Conservation (phyloP, 2,329 filamentous ascomycete genomes). For the Tolypocladium paradoxum region DNA sequence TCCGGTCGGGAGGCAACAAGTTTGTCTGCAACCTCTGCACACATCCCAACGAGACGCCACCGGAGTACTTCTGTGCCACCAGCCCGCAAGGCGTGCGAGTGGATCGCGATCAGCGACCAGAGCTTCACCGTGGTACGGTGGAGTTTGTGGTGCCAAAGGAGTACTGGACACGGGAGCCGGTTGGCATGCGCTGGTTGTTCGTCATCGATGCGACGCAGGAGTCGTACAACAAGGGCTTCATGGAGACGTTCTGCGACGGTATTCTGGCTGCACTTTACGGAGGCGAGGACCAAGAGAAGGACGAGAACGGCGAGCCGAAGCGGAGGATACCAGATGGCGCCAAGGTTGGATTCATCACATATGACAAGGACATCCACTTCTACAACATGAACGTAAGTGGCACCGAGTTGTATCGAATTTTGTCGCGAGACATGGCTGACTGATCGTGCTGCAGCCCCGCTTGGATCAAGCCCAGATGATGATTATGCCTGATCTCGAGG, state of each 20-base stretch:
- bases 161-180: constrained; percentile 93
- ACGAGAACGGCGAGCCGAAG: constrained; percentile 41
- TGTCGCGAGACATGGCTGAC: constrained; percentile 2
- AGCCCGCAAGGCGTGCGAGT: constrained; percentile 78
- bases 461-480: constrained; percentile 92
- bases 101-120: constrained; percentile 79
- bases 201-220: constrained; percentile 90
- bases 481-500: constrained; percentile 95
- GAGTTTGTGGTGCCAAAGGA: constrained; percentile 97
- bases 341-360: constrained; percentile 91
- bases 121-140: constrained; percentile 83
- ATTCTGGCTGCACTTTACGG: constrained; percentile 80
- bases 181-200: constrained; percentile 80
- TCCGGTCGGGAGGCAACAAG: constrained; percentile 86
- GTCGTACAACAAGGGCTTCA: constrained; percentile 78
- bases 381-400: constrained; percentile 78
- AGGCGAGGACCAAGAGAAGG: constrained; percentile 38
- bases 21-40: constrained; percentile 98
- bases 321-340: constrained; percentile 62
- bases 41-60: constrained; percentile 85
- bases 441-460: constrained; percentile 40
- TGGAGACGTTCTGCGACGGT: constrained; percentile 84
- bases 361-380: constrained; percentile 94
- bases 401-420: background rate
- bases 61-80: constrained; percentile 88